phyloP scores from a whole-genome alignment of 331 rosid species.

The Arachis monticola region DNA sequence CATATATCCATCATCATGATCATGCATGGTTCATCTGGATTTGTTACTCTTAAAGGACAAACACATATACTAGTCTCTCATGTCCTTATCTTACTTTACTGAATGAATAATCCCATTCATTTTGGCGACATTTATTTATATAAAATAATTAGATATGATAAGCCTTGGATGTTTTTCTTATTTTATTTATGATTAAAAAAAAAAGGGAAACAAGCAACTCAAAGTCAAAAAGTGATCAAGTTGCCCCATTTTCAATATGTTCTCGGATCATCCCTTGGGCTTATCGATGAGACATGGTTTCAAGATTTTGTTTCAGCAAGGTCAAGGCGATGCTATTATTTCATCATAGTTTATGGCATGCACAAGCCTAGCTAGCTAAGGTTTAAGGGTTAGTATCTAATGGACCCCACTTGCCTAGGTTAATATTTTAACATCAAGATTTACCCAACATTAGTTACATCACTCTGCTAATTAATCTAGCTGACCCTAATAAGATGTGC shows the following conservation, averaged over 20 bases:
- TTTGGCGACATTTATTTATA: constrained; percentile 3
- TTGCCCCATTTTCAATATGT: constrained; percentile 38
- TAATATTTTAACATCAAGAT: constrained; percentile 52
- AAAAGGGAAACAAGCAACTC: constrained; percentile 26
- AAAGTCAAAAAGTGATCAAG: constrained; percentile 55
- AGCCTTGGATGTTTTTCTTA: not conserved
- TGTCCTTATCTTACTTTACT: constrained; percentile 42
- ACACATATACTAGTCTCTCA: constrained; percentile 25
- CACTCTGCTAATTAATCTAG: constrained; percentile 32
- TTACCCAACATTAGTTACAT: constrained; percentile 65
- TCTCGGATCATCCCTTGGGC: constrained; percentile 44
- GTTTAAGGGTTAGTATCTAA: constrained; percentile 29
- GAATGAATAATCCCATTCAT: constrained; percentile 32
- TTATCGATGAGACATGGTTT: constrained; percentile 53
- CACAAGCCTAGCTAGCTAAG: constrained; percentile 24
- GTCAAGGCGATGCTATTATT: constrained; percentile 44
- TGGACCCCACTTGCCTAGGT: constrained; percentile 55
- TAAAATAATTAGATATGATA: not conserved
- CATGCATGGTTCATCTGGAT: constrained; percentile 20
- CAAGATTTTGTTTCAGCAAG: constrained; percentile 37
- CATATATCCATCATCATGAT: not conserved
- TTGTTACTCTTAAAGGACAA: constrained; percentile 33
- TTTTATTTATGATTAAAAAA: constrained; percentile 12
- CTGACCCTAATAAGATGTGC: not conserved
- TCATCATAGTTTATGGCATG: constrained; percentile 37